Evolutionary conservation across 2,329 filamentous ascomycete genomes (phyloP), one percentile per base, ranked within the genome.

Genomic region (Paecilomyces fulvus): DNA sequence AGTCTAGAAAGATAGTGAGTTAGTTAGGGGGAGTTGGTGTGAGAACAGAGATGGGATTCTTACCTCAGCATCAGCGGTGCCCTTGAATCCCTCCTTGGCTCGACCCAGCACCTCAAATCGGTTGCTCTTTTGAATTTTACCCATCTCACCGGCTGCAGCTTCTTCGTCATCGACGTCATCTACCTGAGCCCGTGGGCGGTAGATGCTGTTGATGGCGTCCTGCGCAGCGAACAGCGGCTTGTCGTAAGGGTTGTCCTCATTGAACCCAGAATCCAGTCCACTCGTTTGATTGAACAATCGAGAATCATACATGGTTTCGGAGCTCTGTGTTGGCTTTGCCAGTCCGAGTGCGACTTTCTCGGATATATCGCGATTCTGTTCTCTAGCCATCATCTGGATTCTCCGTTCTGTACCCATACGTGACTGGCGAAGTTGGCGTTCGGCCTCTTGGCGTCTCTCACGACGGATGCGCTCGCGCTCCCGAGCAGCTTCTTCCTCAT

Each of bases 221-320:
- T 96, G 91, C 12, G 94, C 92, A 0, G 92, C 92, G 70, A 99
- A 99, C 7, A 99, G 79, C 20, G 94, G 94, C 75, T 97, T 97
- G 73, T 97, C 94, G 76, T 97, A 99, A 0, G 87, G 85, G 68
- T 99, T 94, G 72, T 99, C 94, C 73, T 99, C 94, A 72, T 99
- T 99, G 80, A 96, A 91, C 0, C 92, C 94, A 54, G 86, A 83
- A 64, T 91, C 87, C 70, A 99, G 95, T 0, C 94, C 94, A 64
- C 88, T 92, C 5, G 86, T 88, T 75, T 95, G 90, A 75, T 97
- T 96, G 76, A 99, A 99, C 30, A 99, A 76, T 46, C 94, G 82
- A 1, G 91, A 95, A 75, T 99, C 94, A 77, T 95, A 99, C 94
- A 97, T 97, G 23, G 89, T 86, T 72, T 99, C 94, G 55, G 87